Conservation (phyloP, 129 eudicot species). For the Helianthus annuus region DNA sequence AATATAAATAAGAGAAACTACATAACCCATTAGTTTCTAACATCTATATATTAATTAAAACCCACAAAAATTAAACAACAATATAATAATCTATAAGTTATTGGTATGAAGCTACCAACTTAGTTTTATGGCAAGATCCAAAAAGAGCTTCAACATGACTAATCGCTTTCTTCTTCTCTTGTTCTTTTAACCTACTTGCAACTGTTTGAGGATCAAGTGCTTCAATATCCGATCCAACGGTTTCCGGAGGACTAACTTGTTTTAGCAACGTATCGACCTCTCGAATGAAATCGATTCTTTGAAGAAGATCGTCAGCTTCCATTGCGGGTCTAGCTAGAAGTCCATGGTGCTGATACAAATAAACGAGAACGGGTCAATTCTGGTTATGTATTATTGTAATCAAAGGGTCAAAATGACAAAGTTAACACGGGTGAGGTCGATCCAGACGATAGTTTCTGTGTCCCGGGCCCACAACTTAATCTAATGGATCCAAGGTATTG, state of each 20-base stretch:
- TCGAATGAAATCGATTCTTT: constrained; percentile 86
- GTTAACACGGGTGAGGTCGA: background rate
- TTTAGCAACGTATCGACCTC: constrained; percentile 73
- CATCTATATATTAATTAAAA: background rate
- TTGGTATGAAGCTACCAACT: constrained; percentile 54
- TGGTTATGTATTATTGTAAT: background rate
- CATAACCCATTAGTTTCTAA: background rate
- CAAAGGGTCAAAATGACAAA: background rate
- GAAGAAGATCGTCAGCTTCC: constrained; percentile 72
- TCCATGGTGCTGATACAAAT: constrained; percentile 68
- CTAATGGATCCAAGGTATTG: background rate
- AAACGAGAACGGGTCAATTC: background rate
- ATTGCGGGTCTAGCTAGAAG: constrained; percentile 63
- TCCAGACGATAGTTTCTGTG: background rate
- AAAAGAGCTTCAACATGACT: constrained; percentile 67
- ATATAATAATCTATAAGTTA: background rate
- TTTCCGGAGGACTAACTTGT: constrained; percentile 62
- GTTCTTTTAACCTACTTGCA: constrained; percentile 76
- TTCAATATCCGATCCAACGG: constrained; percentile 27
- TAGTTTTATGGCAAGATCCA: constrained; percentile 78
- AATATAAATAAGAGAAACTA: background rate
- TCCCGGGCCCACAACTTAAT: background rate
- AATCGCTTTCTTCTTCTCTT: constrained; percentile 77
- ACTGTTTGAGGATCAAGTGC: constrained; percentile 84
- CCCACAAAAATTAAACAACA: background rate